Evolutionary conservation across 2,329 filamentous ascomycete species (phyloP), one percentile per base, ranked within the genome.

Genomic region (Moelleriella libera): DNA sequence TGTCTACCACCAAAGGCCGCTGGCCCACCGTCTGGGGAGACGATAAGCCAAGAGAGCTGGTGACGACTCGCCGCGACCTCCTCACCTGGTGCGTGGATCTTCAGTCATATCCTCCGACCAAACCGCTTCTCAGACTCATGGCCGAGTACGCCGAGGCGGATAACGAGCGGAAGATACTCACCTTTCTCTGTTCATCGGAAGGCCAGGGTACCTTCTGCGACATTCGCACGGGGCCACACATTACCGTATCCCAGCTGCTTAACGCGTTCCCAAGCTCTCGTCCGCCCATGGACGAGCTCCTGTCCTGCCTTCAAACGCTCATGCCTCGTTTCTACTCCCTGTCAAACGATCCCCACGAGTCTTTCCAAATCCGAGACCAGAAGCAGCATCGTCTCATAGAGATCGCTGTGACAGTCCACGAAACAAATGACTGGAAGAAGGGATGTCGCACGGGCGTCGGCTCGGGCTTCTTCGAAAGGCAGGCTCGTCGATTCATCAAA

Each of bases 1-100:
- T 97, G 55, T 82, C 81, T 62, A 97, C 92, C 0, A 79, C 75
- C 37, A 78, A 74, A 51, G 90, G 90, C 34, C 78, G 92, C 45
- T 98, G 90, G 90, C 92, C 92, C 4, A 98, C 92, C 0, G 94
- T 98, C 45, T 98, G 92, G 92, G 92, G 90, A 41, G 87, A 94
- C 2, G 90, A 97, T 21, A 68, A 85, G 63, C 67, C 89, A 6
- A 80, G 92, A 48, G 83, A 92, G 61, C 71, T 98, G n/a, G 72
- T 89, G 48, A 95, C 90, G 4, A 97, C 89, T 0, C 81, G 90
- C 44, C 78, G 90, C 45, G 90, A 94, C 62, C 71, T 98, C n/a
- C 71, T 98, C 48, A 94, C 85, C 8, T 98, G 92, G 92, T 96
- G 89, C 62, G 82, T 84, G 30, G 92, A 98, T 62, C 80, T 97